These are phyloP conservation scores for Chlorella variabilis DNA, from an alignment of 163 green algal genomes.

Conservation along the genomic window DNA sequence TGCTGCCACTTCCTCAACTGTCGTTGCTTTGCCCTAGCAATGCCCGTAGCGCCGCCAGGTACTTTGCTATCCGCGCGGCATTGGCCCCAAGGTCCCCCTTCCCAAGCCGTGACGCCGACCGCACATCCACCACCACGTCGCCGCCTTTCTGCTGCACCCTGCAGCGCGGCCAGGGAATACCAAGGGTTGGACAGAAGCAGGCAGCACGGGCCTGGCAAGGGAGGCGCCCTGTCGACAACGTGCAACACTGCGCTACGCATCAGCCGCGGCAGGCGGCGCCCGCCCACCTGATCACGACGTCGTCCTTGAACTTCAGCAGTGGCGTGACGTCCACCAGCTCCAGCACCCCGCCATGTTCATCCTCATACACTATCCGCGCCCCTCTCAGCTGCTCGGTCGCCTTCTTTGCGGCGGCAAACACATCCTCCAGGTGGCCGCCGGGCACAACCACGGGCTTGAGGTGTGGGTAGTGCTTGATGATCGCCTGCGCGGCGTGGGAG, in stretches of 20 bases:
- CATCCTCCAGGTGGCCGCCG: neutral
- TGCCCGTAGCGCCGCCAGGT: conserved; percentile 30
- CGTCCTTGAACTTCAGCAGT: conserved; percentile 54
- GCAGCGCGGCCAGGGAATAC: too few relatives aligned
- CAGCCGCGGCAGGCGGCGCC: too few relatives aligned
- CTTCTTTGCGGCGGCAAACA: neutral
- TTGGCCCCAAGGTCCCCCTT: conserved; percentile 62
- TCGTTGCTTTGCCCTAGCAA: too few relatives aligned
- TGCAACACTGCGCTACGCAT: too few relatives aligned
- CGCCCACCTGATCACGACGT: conserved; percentile 46
- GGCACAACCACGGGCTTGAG: conserved; percentile 8
- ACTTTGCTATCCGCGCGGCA: conserved; percentile 46
- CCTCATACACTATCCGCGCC: conserved; percentile 35
- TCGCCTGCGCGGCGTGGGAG: neutral
- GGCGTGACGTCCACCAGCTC: conserved; percentile 49
- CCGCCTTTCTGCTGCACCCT: neutral
- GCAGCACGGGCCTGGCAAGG: neutral
- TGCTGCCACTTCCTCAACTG: too few relatives aligned
- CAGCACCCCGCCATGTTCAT: conserved; percentile 17
- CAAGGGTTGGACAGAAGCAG: neutral
- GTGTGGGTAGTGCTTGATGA: conserved; percentile 15
- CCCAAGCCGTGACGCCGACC: conserved; percentile 47
- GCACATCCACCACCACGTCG: conserved; percentile 47
- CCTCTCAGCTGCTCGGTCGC: conserved; percentile 28
- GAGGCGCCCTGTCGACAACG: neutral